A percentile compares a stretch with the other conserved stretches of the same genome.
Evolutionary conservation across 345 rosid species (phyloP).

Genomic region (Kandelia obovata): DNA sequence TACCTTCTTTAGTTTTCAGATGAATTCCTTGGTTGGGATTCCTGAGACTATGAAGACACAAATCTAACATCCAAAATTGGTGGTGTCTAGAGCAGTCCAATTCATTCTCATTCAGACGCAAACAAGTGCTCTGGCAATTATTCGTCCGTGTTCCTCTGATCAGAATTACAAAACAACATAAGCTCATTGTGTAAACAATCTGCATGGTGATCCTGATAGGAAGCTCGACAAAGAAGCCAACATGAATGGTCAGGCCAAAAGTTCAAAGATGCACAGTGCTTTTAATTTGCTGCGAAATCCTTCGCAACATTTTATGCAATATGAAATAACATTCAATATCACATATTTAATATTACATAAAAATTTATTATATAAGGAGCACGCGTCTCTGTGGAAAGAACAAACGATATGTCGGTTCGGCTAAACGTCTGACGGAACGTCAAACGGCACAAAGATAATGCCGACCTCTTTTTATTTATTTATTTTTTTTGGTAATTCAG

Average conservation of each 20-base stretch:
- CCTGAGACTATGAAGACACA: no score
- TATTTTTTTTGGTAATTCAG: no score
- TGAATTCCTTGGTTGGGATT: no score
- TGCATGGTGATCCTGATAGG: no score
- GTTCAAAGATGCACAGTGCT: conserved; percentile 64
- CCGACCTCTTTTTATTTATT: no score
- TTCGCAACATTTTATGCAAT: conserved; percentile 55
- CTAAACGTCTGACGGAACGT: no score
- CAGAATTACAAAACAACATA: neutral
- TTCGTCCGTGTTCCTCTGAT: conserved; percentile 79
- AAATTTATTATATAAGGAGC: no score
- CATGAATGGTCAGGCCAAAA: conserved; percentile 91
- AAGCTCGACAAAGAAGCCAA: conserved; percentile 10
- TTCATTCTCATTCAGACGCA: conserved; percentile 55
- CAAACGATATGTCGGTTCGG: no score
- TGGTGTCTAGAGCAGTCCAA: conserved; percentile 63
- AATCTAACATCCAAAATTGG: conserved; percentile 45
- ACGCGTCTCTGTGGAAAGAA: neutral
- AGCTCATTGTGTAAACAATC: neutral
- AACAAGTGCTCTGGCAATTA: conserved; percentile 82
- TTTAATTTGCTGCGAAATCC: conserved; percentile 71
- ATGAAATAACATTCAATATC: no score
- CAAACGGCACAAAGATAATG: no score
- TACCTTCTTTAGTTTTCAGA: no score
- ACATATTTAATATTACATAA: no score